Evolutionary conservation across 1,284 basidiomycete genomes (phyloP).

Genomic region (Microbotryum violaceum): DNA sequence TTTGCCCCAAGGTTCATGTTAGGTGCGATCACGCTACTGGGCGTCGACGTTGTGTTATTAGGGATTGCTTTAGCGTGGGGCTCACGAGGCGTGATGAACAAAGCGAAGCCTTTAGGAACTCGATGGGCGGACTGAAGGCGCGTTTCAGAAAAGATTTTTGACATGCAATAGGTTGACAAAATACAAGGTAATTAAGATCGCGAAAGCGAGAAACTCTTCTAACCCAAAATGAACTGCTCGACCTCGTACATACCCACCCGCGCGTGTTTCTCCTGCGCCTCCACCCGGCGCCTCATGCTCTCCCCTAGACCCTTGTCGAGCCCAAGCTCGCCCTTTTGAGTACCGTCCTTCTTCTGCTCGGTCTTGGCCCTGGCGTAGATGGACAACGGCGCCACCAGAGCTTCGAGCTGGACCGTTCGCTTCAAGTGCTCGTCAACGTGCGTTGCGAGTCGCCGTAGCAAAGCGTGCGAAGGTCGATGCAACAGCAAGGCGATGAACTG

Average conservation of each 20-base stretch:
- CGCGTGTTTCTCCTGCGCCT: conserved; percentile 30
- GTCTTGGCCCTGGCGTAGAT: conserved; percentile 22
- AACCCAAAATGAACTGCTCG: conserved; percentile 16
- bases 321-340: conserved; percentile 4
- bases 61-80: conserved; percentile 20
- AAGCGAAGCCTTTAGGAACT: conserved; percentile 25
- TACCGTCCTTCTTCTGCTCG: conserved; percentile 9
- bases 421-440: conserved; percentile 18
- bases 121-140: background rate
- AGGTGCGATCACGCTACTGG: conserved; percentile 16
- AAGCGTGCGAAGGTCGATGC: conserved; percentile 23
- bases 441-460: conserved; percentile 25
- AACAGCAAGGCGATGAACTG: conserved; percentile 32
- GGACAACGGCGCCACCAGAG: conserved; percentile 24
- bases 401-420: conserved; percentile 16
- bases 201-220: no score
- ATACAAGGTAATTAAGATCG: background rate
- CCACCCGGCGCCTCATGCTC: conserved; percentile 24
- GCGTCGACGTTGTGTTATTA: conserved; percentile 15
- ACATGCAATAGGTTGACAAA: background rate
- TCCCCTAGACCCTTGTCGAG: conserved; percentile 18
- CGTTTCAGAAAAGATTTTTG: no score
- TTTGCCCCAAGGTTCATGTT: conserved; percentile 82
- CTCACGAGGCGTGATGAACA: conserved; percentile 8
- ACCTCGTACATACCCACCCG: conserved; percentile 26